Evolutionary conservation across 306 rosid genomes (phyloP).

Genomic region (Trichosanthes truncata): DNA sequence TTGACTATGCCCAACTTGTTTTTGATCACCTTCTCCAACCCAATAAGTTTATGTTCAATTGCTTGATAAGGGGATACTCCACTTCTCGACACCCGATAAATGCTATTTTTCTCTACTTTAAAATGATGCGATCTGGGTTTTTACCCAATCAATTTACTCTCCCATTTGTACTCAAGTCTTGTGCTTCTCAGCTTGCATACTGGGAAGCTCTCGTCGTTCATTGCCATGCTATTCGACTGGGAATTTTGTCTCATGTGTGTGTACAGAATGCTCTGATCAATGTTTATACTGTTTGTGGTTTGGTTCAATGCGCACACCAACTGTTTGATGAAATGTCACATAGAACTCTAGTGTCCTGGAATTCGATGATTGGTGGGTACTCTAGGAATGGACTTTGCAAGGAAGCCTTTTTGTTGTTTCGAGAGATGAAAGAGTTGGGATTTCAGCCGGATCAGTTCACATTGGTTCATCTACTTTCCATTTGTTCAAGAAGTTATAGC

Average conservation of each 20-base stretch:
- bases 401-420: constrained; percentile 37
- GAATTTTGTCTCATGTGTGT: constrained; percentile 33
- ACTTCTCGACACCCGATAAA: constrained; percentile 25
- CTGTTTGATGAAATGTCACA: constrained; percentile 51
- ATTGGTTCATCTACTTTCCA: constrained; percentile 57
- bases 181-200: constrained; percentile 23
- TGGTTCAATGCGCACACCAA: constrained; percentile 26
- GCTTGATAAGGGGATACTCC: constrained; percentile 55
- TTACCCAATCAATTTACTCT: constrained; percentile 57
- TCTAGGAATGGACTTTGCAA: constrained; percentile 26
- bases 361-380: constrained; percentile 58
- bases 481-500: constrained; percentile 39
- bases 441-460: constrained; percentile 49
- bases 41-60: constrained; percentile 62
- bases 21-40: constrained; percentile 40
- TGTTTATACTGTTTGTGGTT: constrained; percentile 34
- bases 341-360: constrained; percentile 61
- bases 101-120: constrained; percentile 32
- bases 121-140: constrained; percentile 38
- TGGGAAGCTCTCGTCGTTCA: constrained; percentile 47
- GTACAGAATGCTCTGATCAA: constrained; percentile 47
- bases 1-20: constrained; percentile 35
- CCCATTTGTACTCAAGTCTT: constrained; percentile 60
- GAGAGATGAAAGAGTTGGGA: constrained; percentile 30
- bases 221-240: constrained; percentile 44